Base-by-base conservation (phyloP, 225 moss, liverwort and hornwort genomes). In the Rhytidiadelphus loreus region DNA sequence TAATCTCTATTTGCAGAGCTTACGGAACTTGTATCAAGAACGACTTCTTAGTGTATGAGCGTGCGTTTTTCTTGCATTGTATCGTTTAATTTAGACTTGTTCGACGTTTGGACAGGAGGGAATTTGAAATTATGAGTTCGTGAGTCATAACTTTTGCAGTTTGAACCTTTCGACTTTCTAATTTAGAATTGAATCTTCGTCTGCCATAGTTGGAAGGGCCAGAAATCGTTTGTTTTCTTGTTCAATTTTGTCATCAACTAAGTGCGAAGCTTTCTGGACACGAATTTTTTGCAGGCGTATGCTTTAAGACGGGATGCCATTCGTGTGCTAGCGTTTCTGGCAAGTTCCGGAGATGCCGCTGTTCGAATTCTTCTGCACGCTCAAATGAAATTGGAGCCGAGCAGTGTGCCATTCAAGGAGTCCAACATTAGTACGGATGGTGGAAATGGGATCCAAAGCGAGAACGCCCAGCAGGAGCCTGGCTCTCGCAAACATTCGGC, bases 261-360 rank as follows among this genome's bases (percentile, higher is more conserved):
- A 66, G 24, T 44, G 58, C 56, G 25, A 78, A 60, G 86, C 83
- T 84, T 70, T 88, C 26, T 90, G 73, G 70, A 73, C 26, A 50
- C 81, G 70, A 50, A 39, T 73, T 39, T 77, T 73, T 81, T 90
- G 83, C 92, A 98, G 97, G 95, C 89, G 43, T 92, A 94, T 92
- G 93, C 88, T 60, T 92, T 97, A 85, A 93, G 93, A 83, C 95
- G 96, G n/a, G 96, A 94, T 90, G 96, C 92, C 68, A 91, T 99
- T 86, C 94, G 95, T 81, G 93, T 96, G 88, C 90, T 97, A 39
- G 76, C 96, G 44, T 99, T 95, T 88, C 88, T 99, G 87, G 92
- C 94, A 85, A 87, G 93, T 88, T 95, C 94, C 65, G 97, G 96
- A 81, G 95, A 99, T 72, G 72, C 77, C n/a, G 93, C 96, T 78